phyloP scores from a whole-genome alignment of 179 eudicot genomes.

The Kewa caespitosa region DNA sequence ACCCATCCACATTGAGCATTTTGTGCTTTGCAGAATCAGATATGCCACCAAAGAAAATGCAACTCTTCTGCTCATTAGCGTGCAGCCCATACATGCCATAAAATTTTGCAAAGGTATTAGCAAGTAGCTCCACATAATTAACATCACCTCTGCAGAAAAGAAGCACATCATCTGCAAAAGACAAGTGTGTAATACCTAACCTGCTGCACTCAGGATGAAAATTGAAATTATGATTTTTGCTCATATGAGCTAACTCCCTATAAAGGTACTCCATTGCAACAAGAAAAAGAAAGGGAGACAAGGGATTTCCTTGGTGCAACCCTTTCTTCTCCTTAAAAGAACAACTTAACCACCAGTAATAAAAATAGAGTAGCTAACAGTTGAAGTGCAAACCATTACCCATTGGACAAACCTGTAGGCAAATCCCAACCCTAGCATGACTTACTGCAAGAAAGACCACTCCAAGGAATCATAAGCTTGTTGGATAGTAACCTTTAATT shows the following conservation, averaged over 20 bases:
- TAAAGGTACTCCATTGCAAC: not conserved
- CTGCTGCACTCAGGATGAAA: not conserved
- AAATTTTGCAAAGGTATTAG: no score
- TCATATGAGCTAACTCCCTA: not conserved
- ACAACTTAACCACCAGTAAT: not conserved
- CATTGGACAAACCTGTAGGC: not conserved
- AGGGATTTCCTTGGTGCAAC: not conserved
- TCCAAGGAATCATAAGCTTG: not conserved
- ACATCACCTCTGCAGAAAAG: not conserved
- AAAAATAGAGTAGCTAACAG: not conserved
- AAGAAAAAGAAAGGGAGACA: not conserved
- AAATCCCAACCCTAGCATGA: not conserved
- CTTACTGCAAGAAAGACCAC: not conserved
- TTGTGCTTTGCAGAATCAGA: not conserved
- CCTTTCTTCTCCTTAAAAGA: not conserved
- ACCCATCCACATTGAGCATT: not conserved
- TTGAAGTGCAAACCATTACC: not conserved
- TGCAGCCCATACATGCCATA: not conserved
- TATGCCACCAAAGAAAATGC: not conserved
- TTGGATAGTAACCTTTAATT: not conserved
- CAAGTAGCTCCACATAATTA: not conserved
- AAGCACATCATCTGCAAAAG: not conserved
- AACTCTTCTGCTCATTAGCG: not conserved
- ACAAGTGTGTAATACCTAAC: not conserved
- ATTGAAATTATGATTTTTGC: not conserved